Evolutionary conservation across 768 basidiomycete species (phyloP), one percentile per base, ranked within the genome.

Genomic region (Kwoniella sp.): DNA sequence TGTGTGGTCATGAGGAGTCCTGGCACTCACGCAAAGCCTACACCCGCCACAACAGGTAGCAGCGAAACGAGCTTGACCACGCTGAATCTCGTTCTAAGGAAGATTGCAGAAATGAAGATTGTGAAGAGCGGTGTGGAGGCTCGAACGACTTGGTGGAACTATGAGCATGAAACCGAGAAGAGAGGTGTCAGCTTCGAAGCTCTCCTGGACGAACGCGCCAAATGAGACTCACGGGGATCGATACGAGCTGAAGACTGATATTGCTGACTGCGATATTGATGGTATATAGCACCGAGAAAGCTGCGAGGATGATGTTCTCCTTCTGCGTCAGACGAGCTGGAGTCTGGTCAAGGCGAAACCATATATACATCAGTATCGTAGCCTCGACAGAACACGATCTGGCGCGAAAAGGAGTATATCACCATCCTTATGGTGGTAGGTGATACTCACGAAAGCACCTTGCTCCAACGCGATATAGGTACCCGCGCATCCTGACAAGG

Each of bases 111-210:
- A 58, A 97, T 84, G 37, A 88, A 55, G 70, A 96, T 88, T 24
- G 91, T 94, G 82, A 98, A 97, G 55, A 98, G 84, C 0, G 96
- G 95, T 0, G 95, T 90, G 21, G 90, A 86, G 4, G 93, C 91
- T 27, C 96, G 89, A 37, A 98, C 88, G 59, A 98, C 92, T 83
- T 98, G 95, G 79, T 98, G 96, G 76, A 99, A 96, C 92, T 96
- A 66, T n/a, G n/a, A n/a, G n/a, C 0, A 10, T 26, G 15, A 58
- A 4, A 25, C 17, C 40, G 19, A 47, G 26, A 25, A 9, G 12
- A n/a, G 13, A 30, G 22, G 24, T 36, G n/a, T n/a, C n/a, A n/a
- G n/a, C n/a, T n/a, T n/a, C n/a, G n/a, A n/a, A n/a, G n/a, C n/a
- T n/a, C n/a, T n/a, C n/a, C n/a, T n/a, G n/a, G n/a, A n/a, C n/a